A percentile compares a stretch with the other conserved stretches of the same genome.
Evolutionary conservation across 345 rosid genomes (phyloP).

Genomic region (Citrus trifoliata): DNA sequence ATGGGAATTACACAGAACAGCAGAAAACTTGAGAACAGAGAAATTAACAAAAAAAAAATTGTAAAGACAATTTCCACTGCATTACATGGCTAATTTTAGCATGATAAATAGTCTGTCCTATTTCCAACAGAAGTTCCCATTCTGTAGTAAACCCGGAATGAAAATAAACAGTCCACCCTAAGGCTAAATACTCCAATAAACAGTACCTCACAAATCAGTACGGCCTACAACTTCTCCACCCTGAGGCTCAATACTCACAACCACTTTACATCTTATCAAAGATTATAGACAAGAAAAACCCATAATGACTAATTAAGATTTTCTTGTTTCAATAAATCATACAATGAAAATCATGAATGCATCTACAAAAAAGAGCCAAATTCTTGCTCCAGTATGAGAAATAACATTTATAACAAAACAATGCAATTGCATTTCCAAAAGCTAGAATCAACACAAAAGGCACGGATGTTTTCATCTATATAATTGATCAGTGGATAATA

Average conservation of each 20-base stretch:
- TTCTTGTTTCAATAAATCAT: not conserved
- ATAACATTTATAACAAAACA: not conserved
- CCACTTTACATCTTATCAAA: not conserved
- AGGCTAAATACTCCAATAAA: not conserved
- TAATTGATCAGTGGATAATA: not conserved
- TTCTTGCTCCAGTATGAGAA: not conserved
- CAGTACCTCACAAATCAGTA: not conserved
- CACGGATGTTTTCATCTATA: not conserved
- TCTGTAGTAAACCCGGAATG: not conserved
- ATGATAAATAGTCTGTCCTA: not conserved
- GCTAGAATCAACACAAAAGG: not conserved
- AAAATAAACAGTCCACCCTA: not conserved
- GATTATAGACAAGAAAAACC: not conserved
- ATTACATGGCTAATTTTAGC: not conserved
- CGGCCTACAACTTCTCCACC: not conserved
- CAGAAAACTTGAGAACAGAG: not conserved
- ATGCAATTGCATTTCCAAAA: not conserved
- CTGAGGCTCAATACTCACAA: not conserved
- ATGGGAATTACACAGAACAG: not conserved
- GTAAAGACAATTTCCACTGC: not conserved
- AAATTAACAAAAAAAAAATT: not conserved
- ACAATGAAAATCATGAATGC: not conserved
- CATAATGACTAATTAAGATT: not conserved
- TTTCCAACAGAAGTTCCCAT: not conserved
- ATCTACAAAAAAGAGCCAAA: not conserved